phyloP scores from a whole-genome alignment of 345 rosid species.

The Boechera retrofracta region DNA sequence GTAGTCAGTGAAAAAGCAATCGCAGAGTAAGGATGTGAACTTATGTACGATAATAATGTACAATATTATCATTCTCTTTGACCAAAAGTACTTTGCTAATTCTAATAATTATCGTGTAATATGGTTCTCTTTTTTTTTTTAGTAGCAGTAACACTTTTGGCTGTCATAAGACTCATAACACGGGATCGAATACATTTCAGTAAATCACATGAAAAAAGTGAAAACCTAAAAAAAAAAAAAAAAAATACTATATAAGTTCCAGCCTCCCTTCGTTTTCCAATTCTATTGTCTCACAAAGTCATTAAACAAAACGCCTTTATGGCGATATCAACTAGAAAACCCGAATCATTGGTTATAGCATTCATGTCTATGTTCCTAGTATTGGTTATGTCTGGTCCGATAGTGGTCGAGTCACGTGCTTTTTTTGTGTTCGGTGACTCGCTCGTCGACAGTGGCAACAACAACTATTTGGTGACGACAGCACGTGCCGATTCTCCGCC shows the following conservation, averaged over 20 bases:
- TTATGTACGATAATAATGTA: neutral
- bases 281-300: neutral
- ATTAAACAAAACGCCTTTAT: neutral
- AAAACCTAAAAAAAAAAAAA: neutral
- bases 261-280: neutral
- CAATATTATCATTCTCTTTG: neutral
- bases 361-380: conserved; percentile 24
- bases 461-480: conserved; percentile 73
- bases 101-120: neutral
- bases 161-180: conserved; percentile 34
- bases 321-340: conserved; percentile 11
- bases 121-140: neutral
- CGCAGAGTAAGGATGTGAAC: conserved; percentile 3
- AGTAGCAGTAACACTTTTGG: neutral
- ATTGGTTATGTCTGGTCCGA: conserved; percentile 29
- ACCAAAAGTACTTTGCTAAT: neutral
- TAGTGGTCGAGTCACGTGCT: conserved; percentile 51
- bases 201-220: conserved; percentile 10
- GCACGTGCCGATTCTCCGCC: conserved; percentile 82
- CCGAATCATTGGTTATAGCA: neutral
- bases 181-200: conserved; percentile 5
- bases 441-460: conserved; percentile 86
- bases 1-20: neutral
- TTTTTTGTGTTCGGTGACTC: conserved; percentile 79
- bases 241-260: conserved; percentile 15